Conservation (phyloP, 139 green algal genomes). For the Coccomyxa sp. region DNA sequence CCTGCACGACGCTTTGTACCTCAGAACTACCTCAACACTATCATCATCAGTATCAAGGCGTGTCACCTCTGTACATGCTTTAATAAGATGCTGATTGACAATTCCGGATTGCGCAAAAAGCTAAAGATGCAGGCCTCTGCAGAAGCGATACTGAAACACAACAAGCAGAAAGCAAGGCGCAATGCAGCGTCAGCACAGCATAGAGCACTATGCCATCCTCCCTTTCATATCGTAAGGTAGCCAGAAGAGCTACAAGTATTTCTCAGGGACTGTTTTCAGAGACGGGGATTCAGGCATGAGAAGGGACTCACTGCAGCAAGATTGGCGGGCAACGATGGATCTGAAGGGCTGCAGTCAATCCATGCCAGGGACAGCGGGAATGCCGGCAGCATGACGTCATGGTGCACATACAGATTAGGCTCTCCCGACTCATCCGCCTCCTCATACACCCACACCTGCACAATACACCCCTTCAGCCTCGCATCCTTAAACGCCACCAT, state of each 20-base stretch:
- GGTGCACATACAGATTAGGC: slow-evolving; percentile 92
- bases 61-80: too few species aligned
- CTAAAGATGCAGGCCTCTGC: background rate
- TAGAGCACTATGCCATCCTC: too few species aligned
- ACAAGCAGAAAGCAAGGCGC: background rate
- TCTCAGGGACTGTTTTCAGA: too few species aligned
- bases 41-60: background rate
- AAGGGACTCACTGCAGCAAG: slow-evolving; percentile 66
- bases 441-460: slow-evolving; percentile 95
- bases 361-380: slow-evolving; percentile 91
- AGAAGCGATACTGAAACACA: background rate
- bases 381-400: slow-evolving; percentile 91
- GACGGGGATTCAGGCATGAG: background rate
- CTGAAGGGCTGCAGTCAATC: slow-evolving; percentile 59
- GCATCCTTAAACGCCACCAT: background rate
- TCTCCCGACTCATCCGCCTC: slow-evolving; percentile 54
- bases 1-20: background rate
- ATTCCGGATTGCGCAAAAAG: background rate
- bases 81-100: too few species aligned
- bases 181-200: too few species aligned
- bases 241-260: too few species aligned
- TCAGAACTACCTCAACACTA: too few species aligned
- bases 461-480: too few species aligned
- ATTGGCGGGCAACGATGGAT: slow-evolving; percentile 39
- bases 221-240: too few species aligned